Evolutionary conservation across 805 yeast genomes (phyloP).

Genomic region (Naumovozyma dairenensis): DNA sequence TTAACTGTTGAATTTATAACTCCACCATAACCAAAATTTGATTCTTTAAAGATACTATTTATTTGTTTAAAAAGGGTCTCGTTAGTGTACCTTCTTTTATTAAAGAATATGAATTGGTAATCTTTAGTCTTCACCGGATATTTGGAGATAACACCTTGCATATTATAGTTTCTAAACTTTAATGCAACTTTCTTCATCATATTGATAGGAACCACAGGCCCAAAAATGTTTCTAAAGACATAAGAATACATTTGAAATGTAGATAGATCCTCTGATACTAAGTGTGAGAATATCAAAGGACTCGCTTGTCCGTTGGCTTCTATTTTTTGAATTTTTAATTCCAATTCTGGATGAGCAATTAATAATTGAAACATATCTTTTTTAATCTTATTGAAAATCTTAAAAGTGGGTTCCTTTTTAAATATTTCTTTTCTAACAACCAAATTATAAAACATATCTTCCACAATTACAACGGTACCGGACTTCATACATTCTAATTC

Average conservation of each 20-base stretch:
- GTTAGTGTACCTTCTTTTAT: conserved; percentile 30
- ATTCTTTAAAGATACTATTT: conserved; percentile 17
- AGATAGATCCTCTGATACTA: background rate
- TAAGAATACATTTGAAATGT: conserved; percentile 2
- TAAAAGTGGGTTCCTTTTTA: conserved; percentile 6
- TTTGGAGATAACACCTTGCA: conserved; percentile 35
- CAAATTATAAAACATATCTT: conserved; percentile 16
- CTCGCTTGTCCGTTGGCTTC: conserved; percentile 1
- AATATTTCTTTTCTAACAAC: conserved; percentile 22
- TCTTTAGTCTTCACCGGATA: conserved; percentile 28
- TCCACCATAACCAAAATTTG: conserved; percentile 9
- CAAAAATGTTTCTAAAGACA: conserved; percentile 10
- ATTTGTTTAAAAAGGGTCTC: conserved; percentile 7
- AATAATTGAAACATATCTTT: conserved; percentile 16
- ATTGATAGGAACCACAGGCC: conserved; percentile 10
- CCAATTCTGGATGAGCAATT: conserved; percentile 10
- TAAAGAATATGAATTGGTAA: conserved; percentile 39
- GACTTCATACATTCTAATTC: too few species aligned
- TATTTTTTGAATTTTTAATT: conserved; percentile 6
- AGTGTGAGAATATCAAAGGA: conserved; percentile 5
- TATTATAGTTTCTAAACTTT: conserved; percentile 15
- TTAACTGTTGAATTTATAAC: conserved; percentile 9
- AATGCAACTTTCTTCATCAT: conserved; percentile 14
- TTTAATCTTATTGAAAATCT: conserved; percentile 8
- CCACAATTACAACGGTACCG: conserved; percentile 18